Base-by-base conservation (phyloP, 2,329 filamentous ascomycete genomes). In the Scolecobasidium constrictum region DNA sequence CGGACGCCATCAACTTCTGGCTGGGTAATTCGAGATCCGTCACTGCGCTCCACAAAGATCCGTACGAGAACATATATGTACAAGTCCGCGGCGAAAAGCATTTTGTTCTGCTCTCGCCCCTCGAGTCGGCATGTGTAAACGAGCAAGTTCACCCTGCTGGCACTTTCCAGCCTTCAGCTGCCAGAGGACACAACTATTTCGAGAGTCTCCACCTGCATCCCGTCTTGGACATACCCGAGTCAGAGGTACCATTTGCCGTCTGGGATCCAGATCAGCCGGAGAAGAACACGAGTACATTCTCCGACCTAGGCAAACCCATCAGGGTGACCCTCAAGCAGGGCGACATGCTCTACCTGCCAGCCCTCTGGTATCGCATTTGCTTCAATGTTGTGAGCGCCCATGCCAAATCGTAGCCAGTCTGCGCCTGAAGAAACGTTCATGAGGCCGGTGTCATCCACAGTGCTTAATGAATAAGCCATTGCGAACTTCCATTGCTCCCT, bases 11-110 rank as follows among this genome's bases (percentile, higher is more conserved):
- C 47, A 92, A 92, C 56, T 69, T 92, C 53, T 46, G 44, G 45
- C 20, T 42, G n/a, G 46, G 46, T 5, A 62, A 85, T 61, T 75
- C 76, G 1, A 68, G 67, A 28, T 83, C 78, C 19, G 69, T 74
- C 1, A 88, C 84, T 0, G 79, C 81, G 0, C 59, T 88, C 42
- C 86, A 92, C 63, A 83, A 82, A 53, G 86, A 92, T 62, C 83
- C 83, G 53, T 90, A 88, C 58, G 84, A 92, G 59, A 92, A 92
- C 56, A 71, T 92, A 1, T 92, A 88, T 57, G 81, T 86, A 1
- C 84, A 90, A 53, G 60, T 90, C 12, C 59, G 77, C 1, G 86
- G 85, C 0, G 63, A 65, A 44, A 92, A 92, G 57, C 77, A 83
- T 50, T 92, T 92, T 51, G 72, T 79, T 0, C 66, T 92, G 1